These are phyloP conservation scores for Thymus mandschuricus DNA, from an alignment of 257 asterid genomes.

Conservation along the genomic window DNA sequence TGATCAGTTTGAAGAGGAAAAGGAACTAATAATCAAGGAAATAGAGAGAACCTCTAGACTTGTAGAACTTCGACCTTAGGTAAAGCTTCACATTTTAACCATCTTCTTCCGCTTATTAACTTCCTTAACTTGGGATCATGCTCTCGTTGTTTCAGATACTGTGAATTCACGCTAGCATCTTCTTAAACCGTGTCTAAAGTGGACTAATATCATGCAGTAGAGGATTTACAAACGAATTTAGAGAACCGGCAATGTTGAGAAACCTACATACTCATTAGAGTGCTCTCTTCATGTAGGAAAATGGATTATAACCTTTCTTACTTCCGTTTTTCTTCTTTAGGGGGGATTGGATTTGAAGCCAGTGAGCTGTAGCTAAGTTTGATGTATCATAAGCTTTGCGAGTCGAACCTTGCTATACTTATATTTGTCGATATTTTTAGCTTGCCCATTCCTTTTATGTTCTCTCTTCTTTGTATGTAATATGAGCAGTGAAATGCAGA, in stretches of 20 bases:
- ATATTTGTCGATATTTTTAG: conserved; percentile 20
- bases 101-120: conserved; percentile 5
- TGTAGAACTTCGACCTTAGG: conserved; percentile 60
- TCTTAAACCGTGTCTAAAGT: conserved; percentile 23
- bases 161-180: conserved; percentile 28
- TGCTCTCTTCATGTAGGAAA: conserved; percentile 1
- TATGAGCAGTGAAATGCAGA: conserved; percentile 16
- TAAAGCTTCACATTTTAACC: conserved; percentile 26
- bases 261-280: conserved; percentile 20
- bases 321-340: conserved; percentile 2
- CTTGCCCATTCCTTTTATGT: neutral
- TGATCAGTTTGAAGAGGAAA: conserved; percentile 95
- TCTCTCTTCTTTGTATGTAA: no score
- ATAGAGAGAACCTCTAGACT: conserved; percentile 75
- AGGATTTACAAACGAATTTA: conserved; percentile 14
- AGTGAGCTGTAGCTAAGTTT: conserved; percentile 28
- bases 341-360: conserved; percentile 24
- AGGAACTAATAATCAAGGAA: conserved; percentile 83
- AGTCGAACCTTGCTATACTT: conserved; percentile 16
- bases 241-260: conserved; percentile 19
- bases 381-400: conserved; percentile 38
- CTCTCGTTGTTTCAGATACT: conserved; percentile 13
- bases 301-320: conserved; percentile 18
- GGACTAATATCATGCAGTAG: conserved; percentile 15
- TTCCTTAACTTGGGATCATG: conserved; percentile 7